phyloP scores from a whole-genome alignment of 345 rosid genomes.

The Hypericum perforatum region DNA sequence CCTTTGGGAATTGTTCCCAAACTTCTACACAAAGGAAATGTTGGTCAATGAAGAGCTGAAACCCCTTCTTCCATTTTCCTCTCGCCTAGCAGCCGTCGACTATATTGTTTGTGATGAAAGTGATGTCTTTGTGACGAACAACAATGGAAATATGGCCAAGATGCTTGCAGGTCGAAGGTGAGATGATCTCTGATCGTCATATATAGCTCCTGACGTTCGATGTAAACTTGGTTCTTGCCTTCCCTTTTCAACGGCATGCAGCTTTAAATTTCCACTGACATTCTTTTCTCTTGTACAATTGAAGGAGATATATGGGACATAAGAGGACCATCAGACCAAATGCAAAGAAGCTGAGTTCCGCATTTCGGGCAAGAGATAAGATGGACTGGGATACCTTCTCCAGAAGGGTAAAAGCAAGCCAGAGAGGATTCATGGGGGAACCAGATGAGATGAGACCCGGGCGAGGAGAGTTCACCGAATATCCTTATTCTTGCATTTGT shows the following conservation, averaged over 20 bases:
- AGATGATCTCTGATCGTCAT: slow-evolving; percentile 8
- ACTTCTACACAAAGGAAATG: slow-evolving; percentile 91
- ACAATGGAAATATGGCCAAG: slow-evolving; percentile 99
- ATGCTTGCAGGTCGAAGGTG: slow-evolving; percentile 98
- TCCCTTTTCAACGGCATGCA: background rate
- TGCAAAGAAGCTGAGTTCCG: slow-evolving; percentile 76
- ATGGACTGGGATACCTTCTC: slow-evolving; percentile 83
- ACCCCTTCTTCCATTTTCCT: slow-evolving; percentile 69
- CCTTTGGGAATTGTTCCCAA: slow-evolving; percentile 78
- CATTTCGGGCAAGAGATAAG: slow-evolving; percentile 51
- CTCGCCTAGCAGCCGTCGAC: slow-evolving; percentile 90
- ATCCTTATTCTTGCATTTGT: slow-evolving; percentile 73
- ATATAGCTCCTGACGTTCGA: too few species aligned
- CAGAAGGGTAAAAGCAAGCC: slow-evolving; percentile 71
- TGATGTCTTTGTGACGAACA: slow-evolving; percentile 88
- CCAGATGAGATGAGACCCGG: slow-evolving; percentile 84
- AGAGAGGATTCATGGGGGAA: slow-evolving; percentile 97
- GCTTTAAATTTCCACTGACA: background rate
- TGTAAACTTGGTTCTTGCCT: background rate
- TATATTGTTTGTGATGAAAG: slow-evolving; percentile 89
- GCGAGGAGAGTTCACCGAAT: slow-evolving; percentile 84
- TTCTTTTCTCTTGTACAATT: background rate
- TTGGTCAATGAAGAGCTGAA: slow-evolving; percentile 69
- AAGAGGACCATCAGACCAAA: slow-evolving; percentile 94
- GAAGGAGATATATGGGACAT: slow-evolving; percentile 91